phyloP scores from a whole-genome alignment of 1,284 basidiomycete species.

The Bondarzewia mesenterica region DNA sequence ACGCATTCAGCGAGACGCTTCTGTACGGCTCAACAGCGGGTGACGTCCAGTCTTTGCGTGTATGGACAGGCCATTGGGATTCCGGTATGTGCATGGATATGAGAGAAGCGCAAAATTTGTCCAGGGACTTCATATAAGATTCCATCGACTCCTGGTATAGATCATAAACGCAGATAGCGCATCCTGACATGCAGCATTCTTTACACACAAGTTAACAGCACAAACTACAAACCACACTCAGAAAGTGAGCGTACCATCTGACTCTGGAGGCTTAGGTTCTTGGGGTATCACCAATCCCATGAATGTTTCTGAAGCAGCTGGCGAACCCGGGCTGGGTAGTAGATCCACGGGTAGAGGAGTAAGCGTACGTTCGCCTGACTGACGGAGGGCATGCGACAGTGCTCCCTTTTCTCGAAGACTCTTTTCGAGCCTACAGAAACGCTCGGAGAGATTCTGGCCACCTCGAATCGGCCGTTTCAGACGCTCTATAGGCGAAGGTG shows the following conservation, averaged over 20 bases:
- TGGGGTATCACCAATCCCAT: constrained; percentile 52
- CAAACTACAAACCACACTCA: neutral
- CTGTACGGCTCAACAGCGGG: constrained; percentile 3
- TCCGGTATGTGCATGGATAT: constrained; percentile 40
- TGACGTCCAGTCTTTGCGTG: constrained; percentile 20
- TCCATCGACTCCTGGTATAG: constrained; percentile 73
- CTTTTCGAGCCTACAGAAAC: constrained; percentile 49
- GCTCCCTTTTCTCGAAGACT: constrained; percentile 38
- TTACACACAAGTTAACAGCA: neutral
- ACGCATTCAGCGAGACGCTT: constrained; percentile 40
- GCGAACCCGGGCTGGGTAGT: constrained; percentile 1
- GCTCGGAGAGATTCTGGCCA: constrained; percentile 41
- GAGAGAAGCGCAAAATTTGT: constrained; percentile 44
- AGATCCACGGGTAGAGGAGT: neutral
- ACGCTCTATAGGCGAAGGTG: constrained; percentile 2
- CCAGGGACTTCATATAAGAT: constrained; percentile 54
- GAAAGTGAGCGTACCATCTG: constrained; percentile 45
- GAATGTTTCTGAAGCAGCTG: constrained; percentile 27
- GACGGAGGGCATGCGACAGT: constrained; percentile 24
- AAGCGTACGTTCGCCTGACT: constrained; percentile 3
- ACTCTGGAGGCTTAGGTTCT: constrained; percentile 48
- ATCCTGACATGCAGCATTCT: constrained; percentile 94
- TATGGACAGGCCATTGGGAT: constrained; percentile 54
- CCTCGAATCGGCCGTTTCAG: constrained; percentile 18
- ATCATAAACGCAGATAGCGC: constrained; percentile 84